These are phyloP conservation scores for Metarhizium anisopliae DNA, from an alignment of 2,329 filamentous ascomycete species.

Conservation along the genomic window DNA sequence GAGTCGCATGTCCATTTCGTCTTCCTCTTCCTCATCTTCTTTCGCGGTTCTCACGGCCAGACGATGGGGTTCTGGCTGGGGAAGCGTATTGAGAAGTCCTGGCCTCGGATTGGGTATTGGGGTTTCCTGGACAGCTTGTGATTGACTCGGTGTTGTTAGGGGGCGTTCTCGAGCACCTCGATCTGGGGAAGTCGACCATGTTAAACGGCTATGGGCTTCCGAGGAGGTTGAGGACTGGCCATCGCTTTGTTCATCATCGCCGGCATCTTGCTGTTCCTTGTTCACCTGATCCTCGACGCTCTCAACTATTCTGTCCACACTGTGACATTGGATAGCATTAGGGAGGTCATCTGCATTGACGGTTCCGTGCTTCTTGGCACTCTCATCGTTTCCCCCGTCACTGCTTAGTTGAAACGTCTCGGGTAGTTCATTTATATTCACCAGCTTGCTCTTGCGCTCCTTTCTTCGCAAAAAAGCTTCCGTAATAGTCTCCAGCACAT, in stretches of 20 bases:
- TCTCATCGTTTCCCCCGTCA: no score
- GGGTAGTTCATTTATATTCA: background rate
- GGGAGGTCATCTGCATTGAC: background rate
- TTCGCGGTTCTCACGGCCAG: background rate
- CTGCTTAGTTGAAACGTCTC: background rate
- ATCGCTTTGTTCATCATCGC: background rate
- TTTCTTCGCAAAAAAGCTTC: constrained; percentile 10
- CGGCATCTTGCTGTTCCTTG: background rate
- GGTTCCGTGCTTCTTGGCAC: background rate
- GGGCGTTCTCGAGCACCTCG: background rate
- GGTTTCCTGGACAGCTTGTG: constrained; percentile 16
- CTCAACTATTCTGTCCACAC: background rate
- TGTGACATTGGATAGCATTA: background rate
- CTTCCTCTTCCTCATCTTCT: constrained; percentile 17
- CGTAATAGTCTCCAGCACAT: constrained; percentile 24
- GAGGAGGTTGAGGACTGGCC: constrained; percentile 6
- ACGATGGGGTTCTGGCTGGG: background rate
- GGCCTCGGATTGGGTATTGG: constrained; percentile 6
- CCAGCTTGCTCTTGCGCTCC: background rate
- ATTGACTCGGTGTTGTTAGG: constrained; percentile 3
- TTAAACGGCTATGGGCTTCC: background rate
- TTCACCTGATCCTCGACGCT: background rate
- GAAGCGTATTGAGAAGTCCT: background rate
- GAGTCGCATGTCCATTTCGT: constrained; percentile 27
- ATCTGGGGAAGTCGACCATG: background rate